Evolutionary conservation across 257 asterid genomes (phyloP).

Genomic region (Solanum bulbocastanum): DNA sequence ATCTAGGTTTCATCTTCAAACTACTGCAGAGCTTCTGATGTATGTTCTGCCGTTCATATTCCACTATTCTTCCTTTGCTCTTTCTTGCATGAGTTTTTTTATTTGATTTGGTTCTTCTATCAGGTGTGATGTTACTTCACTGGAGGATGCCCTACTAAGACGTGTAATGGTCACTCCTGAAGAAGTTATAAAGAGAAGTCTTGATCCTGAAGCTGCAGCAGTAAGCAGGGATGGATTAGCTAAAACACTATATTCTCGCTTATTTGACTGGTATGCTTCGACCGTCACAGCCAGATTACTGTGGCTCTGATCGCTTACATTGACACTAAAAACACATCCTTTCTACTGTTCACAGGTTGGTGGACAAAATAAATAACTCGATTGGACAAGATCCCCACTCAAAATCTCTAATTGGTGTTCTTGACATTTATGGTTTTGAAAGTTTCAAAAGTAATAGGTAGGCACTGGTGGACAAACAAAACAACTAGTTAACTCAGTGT

Average conservation of each 20-base stretch:
- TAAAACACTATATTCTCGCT: slow-evolving; percentile 78
- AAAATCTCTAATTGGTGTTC: slow-evolving; percentile 81
- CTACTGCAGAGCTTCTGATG: slow-evolving; percentile 91
- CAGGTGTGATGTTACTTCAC: slow-evolving; percentile 68
- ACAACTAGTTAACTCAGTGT: background rate
- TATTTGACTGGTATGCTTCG: slow-evolving; percentile 75
- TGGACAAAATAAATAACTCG: slow-evolving; percentile 78
- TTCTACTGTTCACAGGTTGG: slow-evolving; percentile 57
- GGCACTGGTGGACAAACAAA: slow-evolving; percentile 6
- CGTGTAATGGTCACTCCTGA: slow-evolving; percentile 99
- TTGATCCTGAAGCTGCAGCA: slow-evolving; percentile 78
- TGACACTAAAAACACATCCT: background rate
- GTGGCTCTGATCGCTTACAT: background rate
- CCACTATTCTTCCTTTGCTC: background rate
- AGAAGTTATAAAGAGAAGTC: slow-evolving; percentile 98
- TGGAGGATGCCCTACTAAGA: slow-evolving; percentile 85
- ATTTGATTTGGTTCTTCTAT: slow-evolving; percentile 5
- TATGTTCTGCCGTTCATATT: slow-evolving; percentile 18
- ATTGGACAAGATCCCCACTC: slow-evolving; percentile 92
- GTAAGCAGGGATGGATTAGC: slow-evolving; percentile 94
- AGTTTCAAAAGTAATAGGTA: slow-evolving; percentile 90
- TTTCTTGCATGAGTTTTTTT: slow-evolving; percentile 5
- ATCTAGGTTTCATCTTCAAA: slow-evolving; percentile 81
- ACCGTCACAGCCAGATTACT: background rate
- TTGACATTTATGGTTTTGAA: slow-evolving; percentile 96